Evolutionary conservation across 768 basidiomycete genomes (phyloP).

Genomic region (Macrocybe gigantea): DNA sequence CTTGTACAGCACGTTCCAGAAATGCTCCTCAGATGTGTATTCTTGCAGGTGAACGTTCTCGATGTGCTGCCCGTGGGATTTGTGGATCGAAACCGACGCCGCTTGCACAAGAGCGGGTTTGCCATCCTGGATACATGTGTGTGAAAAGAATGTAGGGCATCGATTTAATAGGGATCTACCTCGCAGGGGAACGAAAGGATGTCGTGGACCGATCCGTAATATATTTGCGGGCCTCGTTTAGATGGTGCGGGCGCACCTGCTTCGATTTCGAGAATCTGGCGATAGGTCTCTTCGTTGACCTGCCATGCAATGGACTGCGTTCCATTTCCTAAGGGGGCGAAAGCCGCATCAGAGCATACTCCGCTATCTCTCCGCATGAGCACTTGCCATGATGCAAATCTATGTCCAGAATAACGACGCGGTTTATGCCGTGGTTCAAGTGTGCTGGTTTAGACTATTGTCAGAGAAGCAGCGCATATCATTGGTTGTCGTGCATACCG

Average conservation of each 20-base stretch:
- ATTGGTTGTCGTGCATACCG: conserved; percentile 40
- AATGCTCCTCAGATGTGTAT: conserved; percentile 67
- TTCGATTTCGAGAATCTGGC: conserved; percentile 55
- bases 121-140: conserved; percentile 54
- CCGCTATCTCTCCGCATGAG: no score
- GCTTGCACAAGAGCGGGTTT: conserved; percentile 75
- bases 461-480: neutral
- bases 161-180: conserved; percentile 29
- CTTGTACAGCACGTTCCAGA: conserved; percentile 71
- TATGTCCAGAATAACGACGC: conserved; percentile 86
- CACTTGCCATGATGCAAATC: conserved; percentile 79
- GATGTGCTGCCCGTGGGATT: conserved; percentile 82
- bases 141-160: neutral
- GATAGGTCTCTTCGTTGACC: conserved; percentile 84
- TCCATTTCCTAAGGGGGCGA: conserved; percentile 62
- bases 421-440: conserved; percentile 68
- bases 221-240: conserved; percentile 54
- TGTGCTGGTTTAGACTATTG: conserved; percentile 54
- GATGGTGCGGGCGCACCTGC: conserved; percentile 23
- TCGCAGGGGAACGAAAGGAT: conserved; percentile 91
- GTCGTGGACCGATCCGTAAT: conserved; percentile 93
- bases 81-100: conserved; percentile 76
- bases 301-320: conserved; percentile 91
- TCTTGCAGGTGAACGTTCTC: conserved; percentile 80
- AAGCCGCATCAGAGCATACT: no score